phyloP scores from a whole-genome alignment of 768 basidiomycete species.

The Fomitopsis serialis region DNA sequence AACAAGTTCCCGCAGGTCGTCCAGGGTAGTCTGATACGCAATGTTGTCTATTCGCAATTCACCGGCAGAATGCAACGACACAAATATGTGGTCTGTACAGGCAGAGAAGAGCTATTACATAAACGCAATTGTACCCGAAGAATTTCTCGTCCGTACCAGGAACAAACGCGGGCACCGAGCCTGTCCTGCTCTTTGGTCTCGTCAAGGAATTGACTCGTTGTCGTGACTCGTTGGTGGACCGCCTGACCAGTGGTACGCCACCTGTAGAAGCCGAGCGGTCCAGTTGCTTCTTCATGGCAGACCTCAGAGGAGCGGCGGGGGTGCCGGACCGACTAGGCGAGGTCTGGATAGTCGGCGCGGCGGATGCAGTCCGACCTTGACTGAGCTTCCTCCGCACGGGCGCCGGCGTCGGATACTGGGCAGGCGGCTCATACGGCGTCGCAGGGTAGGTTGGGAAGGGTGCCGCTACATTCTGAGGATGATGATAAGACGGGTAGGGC shows the following conservation, averaged over 20 bases:
- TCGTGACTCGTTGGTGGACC: conserved; percentile 4
- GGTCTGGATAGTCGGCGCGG: background rate
- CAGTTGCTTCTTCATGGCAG: conserved; percentile 52
- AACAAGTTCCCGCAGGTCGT: conserved; percentile 52
- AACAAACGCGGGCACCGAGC: conserved; percentile 23
- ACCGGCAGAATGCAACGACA: conserved; percentile 61
- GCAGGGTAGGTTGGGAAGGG: conserved; percentile 14
- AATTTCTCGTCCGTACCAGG: conserved; percentile 17
- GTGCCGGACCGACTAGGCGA: background rate
- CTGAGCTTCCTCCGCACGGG: conserved; percentile 1
- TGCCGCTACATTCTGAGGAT: conserved; percentile 9
- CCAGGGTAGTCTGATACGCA: conserved; percentile 46
- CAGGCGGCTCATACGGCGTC: conserved; percentile 6
- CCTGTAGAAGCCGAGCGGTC: conserved; percentile 14
- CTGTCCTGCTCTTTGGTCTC: conserved; percentile 22
- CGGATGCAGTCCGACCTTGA: background rate
- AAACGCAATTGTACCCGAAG: background rate
- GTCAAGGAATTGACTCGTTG: conserved; percentile 13
- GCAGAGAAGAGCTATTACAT: background rate
- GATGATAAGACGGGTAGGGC: conserved; percentile 15
- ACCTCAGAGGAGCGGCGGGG: conserved; percentile 35
- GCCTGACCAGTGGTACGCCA: conserved; percentile 5
- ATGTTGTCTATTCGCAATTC: conserved; percentile 48
- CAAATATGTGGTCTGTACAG: conserved; percentile 61
- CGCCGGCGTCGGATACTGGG: conserved; percentile 8